Percentiles rank a stretch among this genome's conserved stretches.
Conservation (phyloP, 1,284 basidiomycete species). For the Boletellus deceptivus region DNA sequence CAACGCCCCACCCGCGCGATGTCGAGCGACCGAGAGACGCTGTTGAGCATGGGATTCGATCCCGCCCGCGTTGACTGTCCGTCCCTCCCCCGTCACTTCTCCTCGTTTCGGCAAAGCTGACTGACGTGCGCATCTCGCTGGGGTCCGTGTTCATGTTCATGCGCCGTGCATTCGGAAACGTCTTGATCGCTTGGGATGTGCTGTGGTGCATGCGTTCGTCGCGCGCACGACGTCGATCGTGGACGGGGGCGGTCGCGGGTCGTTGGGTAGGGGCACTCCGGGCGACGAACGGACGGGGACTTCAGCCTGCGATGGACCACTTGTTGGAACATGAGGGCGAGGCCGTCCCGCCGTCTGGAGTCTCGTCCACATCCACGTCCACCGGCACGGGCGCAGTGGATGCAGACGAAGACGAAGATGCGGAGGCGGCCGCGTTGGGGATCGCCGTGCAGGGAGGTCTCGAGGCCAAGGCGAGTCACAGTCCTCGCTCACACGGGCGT, state of each 20-base stretch:
- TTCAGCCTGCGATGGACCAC: constrained; percentile 90
- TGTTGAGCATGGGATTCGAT: constrained; percentile 87
- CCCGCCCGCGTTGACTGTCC: constrained; percentile 79
- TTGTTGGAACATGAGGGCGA: constrained; percentile 76
- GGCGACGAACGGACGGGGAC: constrained; percentile 73
- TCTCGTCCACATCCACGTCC: constrained; percentile 15
- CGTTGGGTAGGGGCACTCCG: constrained; percentile 71
- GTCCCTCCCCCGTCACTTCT: constrained; percentile 21
- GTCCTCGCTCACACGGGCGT: too few species aligned
- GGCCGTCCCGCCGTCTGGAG: constrained; percentile 60
- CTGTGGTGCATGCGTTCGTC: too few species aligned
- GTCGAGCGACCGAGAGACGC: constrained; percentile 73
- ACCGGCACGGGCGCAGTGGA: constrained; percentile 7
- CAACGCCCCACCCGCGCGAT: constrained; percentile 33
- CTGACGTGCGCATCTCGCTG: background rate
- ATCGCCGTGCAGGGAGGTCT: constrained; percentile 12
- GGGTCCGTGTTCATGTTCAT: too few species aligned
- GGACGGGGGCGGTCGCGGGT: too few species aligned
- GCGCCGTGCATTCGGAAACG: too few species aligned
- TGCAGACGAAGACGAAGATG: constrained; percentile 59
- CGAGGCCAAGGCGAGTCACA: constrained; percentile 57
- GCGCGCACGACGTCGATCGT: too few species aligned
- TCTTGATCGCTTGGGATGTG: too few species aligned
- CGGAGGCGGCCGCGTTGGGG: constrained; percentile 56
- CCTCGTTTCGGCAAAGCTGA: too few species aligned